Conservation (phyloP, 2,329 filamentous ascomycete species). For the Pseudopyricularia cyperi region DNA sequence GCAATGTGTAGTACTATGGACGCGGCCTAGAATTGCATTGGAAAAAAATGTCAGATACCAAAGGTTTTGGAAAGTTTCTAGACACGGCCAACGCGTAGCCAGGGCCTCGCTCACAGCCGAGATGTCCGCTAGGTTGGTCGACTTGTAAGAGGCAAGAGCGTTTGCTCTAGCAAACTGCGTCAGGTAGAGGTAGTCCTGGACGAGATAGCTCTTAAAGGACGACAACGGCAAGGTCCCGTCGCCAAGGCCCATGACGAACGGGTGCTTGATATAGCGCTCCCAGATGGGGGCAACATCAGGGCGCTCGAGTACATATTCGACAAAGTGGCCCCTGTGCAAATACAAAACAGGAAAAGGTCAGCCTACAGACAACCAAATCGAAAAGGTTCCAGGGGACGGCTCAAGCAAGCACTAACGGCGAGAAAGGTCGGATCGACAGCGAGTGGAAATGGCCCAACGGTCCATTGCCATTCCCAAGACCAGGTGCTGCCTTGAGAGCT, state of each 20-base stretch:
- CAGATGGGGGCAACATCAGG: slow-evolving; percentile 63
- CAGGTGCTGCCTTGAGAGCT: slow-evolving; percentile 51
- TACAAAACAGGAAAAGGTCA: background rate
- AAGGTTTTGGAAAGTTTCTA: background rate
- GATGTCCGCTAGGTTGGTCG: slow-evolving; percentile 60
- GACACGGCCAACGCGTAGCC: background rate
- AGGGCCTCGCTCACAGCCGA: slow-evolving; percentile 37
- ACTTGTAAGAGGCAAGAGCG: slow-evolving; percentile 75
- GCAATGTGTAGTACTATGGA: slow-evolving; percentile 64
- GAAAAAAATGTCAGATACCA: background rate
- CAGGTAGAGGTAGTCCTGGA: slow-evolving; percentile 90
- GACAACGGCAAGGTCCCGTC: slow-evolving; percentile 60
- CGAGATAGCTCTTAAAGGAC: slow-evolving; percentile 76
- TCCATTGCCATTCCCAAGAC: slow-evolving; percentile 53
- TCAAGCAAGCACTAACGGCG: slow-evolving; percentile 34
- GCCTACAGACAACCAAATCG: background rate
- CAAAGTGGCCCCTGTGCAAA: slow-evolving; percentile 51
- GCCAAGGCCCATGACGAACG: slow-evolving; percentile 68
- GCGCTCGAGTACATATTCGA: slow-evolving; percentile 69
- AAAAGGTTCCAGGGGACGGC: background rate
- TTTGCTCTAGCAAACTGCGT: slow-evolving; percentile 81
- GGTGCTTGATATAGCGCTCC: slow-evolving; percentile 66
- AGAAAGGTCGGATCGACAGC: slow-evolving; percentile 52
- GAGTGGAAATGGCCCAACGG: slow-evolving; percentile 74
- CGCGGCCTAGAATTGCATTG: slow-evolving; percentile 13